Evolutionary conservation across 768 basidiomycete species (phyloP).

Genomic region (Erythrobasidium yunnanense): DNA sequence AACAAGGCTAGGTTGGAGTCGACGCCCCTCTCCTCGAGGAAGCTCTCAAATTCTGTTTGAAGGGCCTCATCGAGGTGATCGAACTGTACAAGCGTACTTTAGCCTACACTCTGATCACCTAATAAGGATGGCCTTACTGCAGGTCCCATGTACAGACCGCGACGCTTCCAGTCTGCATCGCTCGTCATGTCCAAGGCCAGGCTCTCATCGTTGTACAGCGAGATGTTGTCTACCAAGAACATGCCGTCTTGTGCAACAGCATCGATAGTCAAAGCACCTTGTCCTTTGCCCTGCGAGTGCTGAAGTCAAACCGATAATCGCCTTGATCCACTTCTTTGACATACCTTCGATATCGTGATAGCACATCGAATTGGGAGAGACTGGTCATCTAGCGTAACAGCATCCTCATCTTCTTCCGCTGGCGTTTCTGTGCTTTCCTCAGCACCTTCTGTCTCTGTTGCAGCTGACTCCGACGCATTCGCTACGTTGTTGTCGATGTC

Average conservation of each 20-base stretch:
- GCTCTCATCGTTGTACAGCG: constrained; percentile 65
- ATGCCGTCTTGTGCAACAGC: constrained; percentile 64
- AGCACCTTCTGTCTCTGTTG: constrained; percentile 41
- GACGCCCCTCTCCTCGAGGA: constrained; percentile 78
- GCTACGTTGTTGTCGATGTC: constrained; percentile 55
- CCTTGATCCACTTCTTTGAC: too few relatives aligned
- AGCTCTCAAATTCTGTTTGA: constrained; percentile 85
- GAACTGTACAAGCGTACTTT: constrained; percentile 48
- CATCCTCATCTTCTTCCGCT: too few relatives aligned
- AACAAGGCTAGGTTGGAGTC: constrained; percentile 70
- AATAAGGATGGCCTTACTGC: constrained; percentile 47
- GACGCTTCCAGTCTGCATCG: constrained; percentile 86
- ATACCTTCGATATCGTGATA: constrained; percentile 71
- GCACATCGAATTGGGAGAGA: constrained; percentile 68
- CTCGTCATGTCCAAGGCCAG: constrained; percentile 66
- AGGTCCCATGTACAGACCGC: constrained; percentile 85
- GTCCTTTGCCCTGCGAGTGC: not conserved
- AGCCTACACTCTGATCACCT: constrained; percentile 12
- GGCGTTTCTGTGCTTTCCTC: constrained; percentile 40
- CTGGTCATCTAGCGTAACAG: too few relatives aligned
- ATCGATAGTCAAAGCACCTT: constrained; percentile 67
- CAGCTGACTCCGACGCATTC: constrained; percentile 32
- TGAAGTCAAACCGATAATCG: not conserved
- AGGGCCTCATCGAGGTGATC: constrained; percentile 75
- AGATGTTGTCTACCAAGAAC: constrained; percentile 79